Percentiles rank a stretch among this genome's conserved stretches.
Conservation (phyloP, 2,329 filamentous ascomycete species). For the Diaporthe sp. region DNA sequence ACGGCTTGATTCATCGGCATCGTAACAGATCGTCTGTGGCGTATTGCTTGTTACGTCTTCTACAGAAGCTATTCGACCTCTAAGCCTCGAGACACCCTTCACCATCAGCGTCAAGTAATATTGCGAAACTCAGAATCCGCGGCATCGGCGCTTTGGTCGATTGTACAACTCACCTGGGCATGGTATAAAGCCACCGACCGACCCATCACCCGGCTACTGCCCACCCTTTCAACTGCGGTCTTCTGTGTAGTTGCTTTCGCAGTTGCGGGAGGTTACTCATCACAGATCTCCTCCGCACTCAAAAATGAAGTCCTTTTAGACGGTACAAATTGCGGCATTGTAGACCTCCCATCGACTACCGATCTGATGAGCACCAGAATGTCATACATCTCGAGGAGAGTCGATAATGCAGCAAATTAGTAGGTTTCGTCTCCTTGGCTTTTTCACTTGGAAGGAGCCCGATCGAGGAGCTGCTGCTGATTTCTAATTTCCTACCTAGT, state of each 20-base stretch:
- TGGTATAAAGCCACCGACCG: neutral
- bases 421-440: neutral
- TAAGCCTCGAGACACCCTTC: constrained; percentile 43
- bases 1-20: constrained; percentile 50
- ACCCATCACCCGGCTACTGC: neutral
- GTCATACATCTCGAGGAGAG: neutral
- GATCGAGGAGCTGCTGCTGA: neutral
- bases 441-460: neutral
- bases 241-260: constrained; percentile 15
- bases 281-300: neutral
- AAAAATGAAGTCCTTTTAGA: constrained; percentile 36
- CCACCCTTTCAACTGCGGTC: neutral
- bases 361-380: neutral
- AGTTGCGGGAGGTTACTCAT: constrained; percentile 24
- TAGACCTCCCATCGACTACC: neutral
- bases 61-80: constrained; percentile 43
- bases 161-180: neutral
- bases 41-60: constrained; percentile 42
- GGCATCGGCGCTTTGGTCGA: neutral
- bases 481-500: neutral
- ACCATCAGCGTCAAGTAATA: constrained; percentile 47
- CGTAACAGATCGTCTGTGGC: constrained; percentile 45
- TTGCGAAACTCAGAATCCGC: constrained; percentile 7
- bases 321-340: constrained; percentile 7
- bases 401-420: constrained; percentile 36